These are phyloP conservation scores for Lichtheimia ramosa DNA, from an alignment of 371 early-diverging fungal genomes.

Conservation along the genomic window DNA sequence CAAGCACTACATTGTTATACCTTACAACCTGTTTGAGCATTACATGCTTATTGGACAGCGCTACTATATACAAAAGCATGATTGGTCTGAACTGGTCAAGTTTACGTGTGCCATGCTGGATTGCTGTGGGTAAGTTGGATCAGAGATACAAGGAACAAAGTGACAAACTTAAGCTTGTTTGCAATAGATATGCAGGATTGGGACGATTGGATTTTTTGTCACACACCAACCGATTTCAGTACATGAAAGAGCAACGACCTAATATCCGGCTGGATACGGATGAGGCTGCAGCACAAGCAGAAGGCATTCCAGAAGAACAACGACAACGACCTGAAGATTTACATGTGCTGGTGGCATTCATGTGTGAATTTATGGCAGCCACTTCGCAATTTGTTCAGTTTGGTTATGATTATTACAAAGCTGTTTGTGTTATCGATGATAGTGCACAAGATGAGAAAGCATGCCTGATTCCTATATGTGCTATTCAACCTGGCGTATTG, in stretches of 20 bases:
- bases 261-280: constrained; percentile 32
- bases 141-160: not conserved
- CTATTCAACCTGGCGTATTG: constrained; percentile 26
- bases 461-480: constrained; percentile 46
- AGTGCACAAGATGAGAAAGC: constrained; percentile 27
- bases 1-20: constrained; percentile 38
- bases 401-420: constrained; percentile 40
- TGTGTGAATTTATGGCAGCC: constrained; percentile 47
- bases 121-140: constrained; percentile 31
- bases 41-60: constrained; percentile 42
- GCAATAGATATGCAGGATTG: constrained; percentile 27
- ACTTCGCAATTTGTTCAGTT: constrained; percentile 40
- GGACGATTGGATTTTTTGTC: constrained; percentile 28
- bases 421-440: constrained; percentile 36
- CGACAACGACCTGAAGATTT: constrained; percentile 14
- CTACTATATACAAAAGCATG: constrained; percentile 39
- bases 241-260: constrained; percentile 34
- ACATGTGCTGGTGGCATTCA: constrained; percentile 24
- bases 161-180: no score
- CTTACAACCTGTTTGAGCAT: constrained; percentile 42
- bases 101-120: constrained; percentile 44
- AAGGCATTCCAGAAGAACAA: not conserved
- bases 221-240: constrained; percentile 35
- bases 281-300: not conserved
- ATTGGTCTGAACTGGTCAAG: constrained; percentile 32